These are phyloP conservation scores for Theobroma grandiflorum DNA, from an alignment of 441 rosid species.

Conservation along the genomic window DNA sequence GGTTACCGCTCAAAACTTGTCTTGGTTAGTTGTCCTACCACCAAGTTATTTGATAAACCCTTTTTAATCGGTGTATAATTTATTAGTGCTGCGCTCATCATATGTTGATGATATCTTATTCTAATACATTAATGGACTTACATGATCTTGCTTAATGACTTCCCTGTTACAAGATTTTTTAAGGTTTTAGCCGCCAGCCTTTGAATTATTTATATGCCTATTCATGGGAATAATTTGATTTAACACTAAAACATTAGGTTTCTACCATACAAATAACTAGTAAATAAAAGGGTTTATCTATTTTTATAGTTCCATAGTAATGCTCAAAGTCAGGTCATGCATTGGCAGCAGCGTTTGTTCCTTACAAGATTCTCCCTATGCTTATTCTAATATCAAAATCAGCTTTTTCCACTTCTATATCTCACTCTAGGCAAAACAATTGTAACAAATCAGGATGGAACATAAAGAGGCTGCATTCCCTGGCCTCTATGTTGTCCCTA, in stretches of 20 bases:
- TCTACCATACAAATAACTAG: background rate
- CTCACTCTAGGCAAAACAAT: background rate
- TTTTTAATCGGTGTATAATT: background rate
- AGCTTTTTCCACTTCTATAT: background rate
- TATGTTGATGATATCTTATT: background rate
- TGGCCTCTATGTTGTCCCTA: background rate
- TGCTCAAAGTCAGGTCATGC: background rate
- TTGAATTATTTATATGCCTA: background rate
- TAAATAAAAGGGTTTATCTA: background rate
- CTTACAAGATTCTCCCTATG: background rate
- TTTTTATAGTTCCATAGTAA: background rate
- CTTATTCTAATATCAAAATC: background rate
- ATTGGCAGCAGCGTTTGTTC: background rate
- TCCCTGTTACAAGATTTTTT: background rate
- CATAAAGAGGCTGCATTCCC: background rate
- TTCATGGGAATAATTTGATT: background rate
- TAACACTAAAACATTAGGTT: background rate
- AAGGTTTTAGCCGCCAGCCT: constrained; percentile 1
- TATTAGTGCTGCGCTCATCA: background rate
- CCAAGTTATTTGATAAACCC: background rate
- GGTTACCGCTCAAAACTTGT: background rate
- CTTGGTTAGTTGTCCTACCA: background rate
- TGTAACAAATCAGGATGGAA: background rate
- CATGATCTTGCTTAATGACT: background rate
- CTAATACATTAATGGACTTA: background rate